phyloP scores from a whole-genome alignment of 768 basidiomycete genomes.

The Pleurotus tuoliensis region DNA sequence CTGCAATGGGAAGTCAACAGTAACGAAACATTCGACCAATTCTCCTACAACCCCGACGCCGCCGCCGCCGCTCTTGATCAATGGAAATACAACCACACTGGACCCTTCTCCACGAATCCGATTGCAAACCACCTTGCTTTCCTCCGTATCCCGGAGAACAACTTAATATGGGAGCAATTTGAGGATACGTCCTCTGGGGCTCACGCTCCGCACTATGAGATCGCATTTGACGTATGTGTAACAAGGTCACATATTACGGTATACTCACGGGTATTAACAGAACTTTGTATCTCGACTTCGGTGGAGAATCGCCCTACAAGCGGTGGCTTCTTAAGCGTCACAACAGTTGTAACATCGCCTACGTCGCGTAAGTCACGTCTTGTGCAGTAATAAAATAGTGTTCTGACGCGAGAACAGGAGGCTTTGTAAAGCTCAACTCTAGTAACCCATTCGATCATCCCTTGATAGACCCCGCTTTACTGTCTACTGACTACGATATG shows the following conservation, averaged over 20 bases:
- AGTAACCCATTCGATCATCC: slow-evolving; percentile 21
- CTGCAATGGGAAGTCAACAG: slow-evolving; percentile 7
- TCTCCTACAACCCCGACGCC: slow-evolving; percentile 10
- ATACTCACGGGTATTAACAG: neutral
- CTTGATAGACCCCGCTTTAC: slow-evolving; percentile 21
- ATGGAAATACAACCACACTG: slow-evolving; percentile 16
- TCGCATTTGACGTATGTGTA: slow-evolving; percentile 24
- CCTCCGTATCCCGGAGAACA: slow-evolving; percentile 21
- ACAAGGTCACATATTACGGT: slow-evolving; percentile 5
- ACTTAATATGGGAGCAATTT: slow-evolving; percentile 23
- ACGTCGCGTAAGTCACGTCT: slow-evolving; percentile 24
- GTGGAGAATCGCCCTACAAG: slow-evolving; percentile 13
- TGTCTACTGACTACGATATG: slow-evolving; percentile 18
- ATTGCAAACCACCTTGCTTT: slow-evolving; percentile 13
- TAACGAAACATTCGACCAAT: slow-evolving; percentile 13
- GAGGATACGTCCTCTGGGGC: slow-evolving; percentile 34
- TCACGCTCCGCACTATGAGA: slow-evolving; percentile 30
- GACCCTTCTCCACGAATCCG: slow-evolving; percentile 12
- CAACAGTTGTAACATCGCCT: slow-evolving; percentile 25
- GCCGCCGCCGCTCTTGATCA: slow-evolving; percentile 10
- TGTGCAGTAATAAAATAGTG: neutral
- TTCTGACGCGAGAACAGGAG: slow-evolving; percentile 12
- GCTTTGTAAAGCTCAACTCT: slow-evolving; percentile 23
- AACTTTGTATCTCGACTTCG: slow-evolving; percentile 1
- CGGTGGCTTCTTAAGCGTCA: slow-evolving; percentile 27